Evolutionary conservation across 306 rosid genomes (phyloP).

Genomic region (Cucurbita argyrosperma): DNA sequence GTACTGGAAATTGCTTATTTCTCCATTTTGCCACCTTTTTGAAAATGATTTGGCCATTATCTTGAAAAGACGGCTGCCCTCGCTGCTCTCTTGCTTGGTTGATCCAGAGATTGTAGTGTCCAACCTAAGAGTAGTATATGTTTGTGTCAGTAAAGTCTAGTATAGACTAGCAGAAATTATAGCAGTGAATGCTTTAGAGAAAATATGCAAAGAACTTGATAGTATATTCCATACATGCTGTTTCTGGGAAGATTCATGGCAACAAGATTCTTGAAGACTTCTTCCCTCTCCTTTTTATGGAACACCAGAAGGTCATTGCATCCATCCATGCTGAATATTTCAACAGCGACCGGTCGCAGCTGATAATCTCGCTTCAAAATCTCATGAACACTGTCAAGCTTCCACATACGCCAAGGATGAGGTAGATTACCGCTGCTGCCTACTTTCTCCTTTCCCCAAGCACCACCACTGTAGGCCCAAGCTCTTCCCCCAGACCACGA

Average conservation of each 20-base stretch:
- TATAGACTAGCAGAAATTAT: not conserved
- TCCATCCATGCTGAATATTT: conserved; percentile 99
- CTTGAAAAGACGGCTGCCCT: conserved; percentile 93
- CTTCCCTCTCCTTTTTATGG: conserved; percentile 98
- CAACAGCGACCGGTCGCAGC: conserved; percentile 97
- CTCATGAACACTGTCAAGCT: conserved; percentile 95
- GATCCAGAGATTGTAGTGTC: conserved; percentile 98
- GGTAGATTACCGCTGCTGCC: conserved; percentile 69
- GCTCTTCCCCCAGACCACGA: conserved; percentile 90
- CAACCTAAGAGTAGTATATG: conserved; percentile 47
- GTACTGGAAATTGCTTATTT: conserved; percentile 95
- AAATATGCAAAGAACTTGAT: conserved; percentile 5
- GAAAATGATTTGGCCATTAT: conserved; percentile 87
- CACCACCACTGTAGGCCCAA: conserved; percentile 99
- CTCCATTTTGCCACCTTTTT: conserved; percentile 97
- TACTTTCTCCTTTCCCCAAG: conserved; percentile 97
- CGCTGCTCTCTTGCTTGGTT: conserved; percentile 79
- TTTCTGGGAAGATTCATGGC: conserved; percentile 97
- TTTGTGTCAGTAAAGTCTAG: not conserved
- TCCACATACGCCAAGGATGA: conserved; percentile 98
- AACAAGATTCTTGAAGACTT: conserved; percentile 74
- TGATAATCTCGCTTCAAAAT: conserved; percentile 98
- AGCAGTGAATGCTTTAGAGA: not conserved
- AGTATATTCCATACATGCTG: conserved; percentile 59
- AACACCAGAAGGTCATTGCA: conserved; percentile 95